Conservation (phyloP, 805 yeast species). For the Pichia sporocuriosa region DNA sequence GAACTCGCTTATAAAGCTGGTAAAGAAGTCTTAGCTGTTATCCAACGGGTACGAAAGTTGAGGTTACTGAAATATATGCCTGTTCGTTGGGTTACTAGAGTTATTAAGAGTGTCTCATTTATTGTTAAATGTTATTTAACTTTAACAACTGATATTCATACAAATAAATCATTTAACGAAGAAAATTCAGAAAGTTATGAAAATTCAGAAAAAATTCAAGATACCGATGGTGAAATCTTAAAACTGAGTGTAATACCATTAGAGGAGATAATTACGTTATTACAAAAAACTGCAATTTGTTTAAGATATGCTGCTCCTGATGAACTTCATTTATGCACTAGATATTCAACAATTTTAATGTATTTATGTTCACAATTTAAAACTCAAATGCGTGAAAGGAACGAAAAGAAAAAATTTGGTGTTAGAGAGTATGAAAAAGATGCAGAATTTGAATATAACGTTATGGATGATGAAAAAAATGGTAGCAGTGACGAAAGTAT, state of each 20-base stretch:
- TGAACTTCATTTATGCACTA: constrained; percentile 73
- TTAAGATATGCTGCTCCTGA: constrained; percentile 83
- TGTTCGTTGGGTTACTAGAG: constrained; percentile 83
- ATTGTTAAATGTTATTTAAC: constrained; percentile 79
- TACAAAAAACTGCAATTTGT: constrained; percentile 66
- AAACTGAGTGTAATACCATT: constrained; percentile 59
- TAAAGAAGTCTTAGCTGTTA: constrained; percentile 64
- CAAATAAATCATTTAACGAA: constrained; percentile 10
- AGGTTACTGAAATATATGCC: constrained; percentile 73
- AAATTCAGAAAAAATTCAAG: background rate
- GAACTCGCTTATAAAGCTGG: constrained; percentile 82
- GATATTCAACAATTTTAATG: constrained; percentile 72
- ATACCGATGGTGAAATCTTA: constrained; percentile 26
- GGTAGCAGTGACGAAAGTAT: constrained; percentile 1
- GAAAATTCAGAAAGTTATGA: background rate
- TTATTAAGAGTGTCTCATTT: constrained; percentile 84
- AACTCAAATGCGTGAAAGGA: constrained; percentile 27
- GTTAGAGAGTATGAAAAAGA: constrained; percentile 13
- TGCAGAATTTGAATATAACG: constrained; percentile 1
- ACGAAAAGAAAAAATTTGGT: constrained; percentile 6
- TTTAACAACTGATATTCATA: constrained; percentile 33
- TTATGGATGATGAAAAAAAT: constrained; percentile 3
- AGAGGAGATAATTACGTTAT: constrained; percentile 60
- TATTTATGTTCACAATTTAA: constrained; percentile 72
- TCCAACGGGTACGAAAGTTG: constrained; percentile 60